Base-by-base conservation (phyloP, 768 basidiomycete species). In the Phanerochaete carnosa region DNA sequence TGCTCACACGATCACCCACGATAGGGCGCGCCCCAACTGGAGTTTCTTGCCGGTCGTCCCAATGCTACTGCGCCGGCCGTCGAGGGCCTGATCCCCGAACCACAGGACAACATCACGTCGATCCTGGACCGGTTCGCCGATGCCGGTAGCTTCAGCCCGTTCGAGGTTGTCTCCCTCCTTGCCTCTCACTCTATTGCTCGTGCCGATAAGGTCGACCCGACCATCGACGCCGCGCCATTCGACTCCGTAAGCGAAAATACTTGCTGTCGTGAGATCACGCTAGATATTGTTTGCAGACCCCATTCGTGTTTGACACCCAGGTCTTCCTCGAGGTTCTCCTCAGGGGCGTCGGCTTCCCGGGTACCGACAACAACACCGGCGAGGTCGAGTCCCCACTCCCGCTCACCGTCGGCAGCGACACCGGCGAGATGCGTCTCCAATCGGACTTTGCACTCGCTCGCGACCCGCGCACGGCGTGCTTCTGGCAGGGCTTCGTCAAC, bases 261-360 rank as follows among this genome's bases (percentile, higher is more conserved):
- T n/a, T n/a, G n/a, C n/a, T n/a, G n/a, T n/a, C n/a, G n/a, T n/a
- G n/a, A n/a, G n/a, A n/a, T n/a, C n/a, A n/a, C n/a, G n/a, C n/a
- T n/a, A n/a, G n/a, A n/a, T n/a, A n/a, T n/a, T n/a, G n/a, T n/a
- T n/a, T n/a, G 12, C 54, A 55, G 23, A 73, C 69, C 2, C 72
- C 70, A 3, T 55, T 37, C 47, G 23, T 60, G 28, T 73, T 72
- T 63, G 69, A 70, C 61, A 63, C 70, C 11, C 68, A 72, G 61
- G 63, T 73, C 61, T 73, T 73, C 66, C 63, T 70, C 52, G 73
- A 83, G 60, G 74, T 75, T 4, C 75, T 75, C 58, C 75, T 83
- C 45, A 73, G 74, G 59, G 61, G 69, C 50, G 66, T 63, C 22
- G 35, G 54, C 43, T 70, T 68, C 73, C 73, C 43, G 70, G 72